Base-by-base conservation (phyloP, 2,329 filamentous ascomycete genomes). In the Aureobasidium sp. region DNA sequence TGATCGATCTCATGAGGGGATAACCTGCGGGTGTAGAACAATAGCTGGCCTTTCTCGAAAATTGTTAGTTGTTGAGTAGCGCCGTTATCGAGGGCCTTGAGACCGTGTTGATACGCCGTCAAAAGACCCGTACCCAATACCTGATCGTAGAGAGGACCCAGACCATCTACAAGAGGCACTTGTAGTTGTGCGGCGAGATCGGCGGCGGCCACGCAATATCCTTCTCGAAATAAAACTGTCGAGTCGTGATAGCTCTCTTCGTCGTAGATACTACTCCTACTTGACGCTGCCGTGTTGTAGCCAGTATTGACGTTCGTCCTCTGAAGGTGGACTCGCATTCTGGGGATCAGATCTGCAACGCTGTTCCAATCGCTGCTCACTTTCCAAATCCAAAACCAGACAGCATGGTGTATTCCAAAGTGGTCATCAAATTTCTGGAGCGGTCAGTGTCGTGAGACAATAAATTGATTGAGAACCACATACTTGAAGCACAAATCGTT, bases 361-460 rank as follows among this genome's bases (percentile, higher is more conserved):
- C 84, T 82, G 8, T 75, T 71, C 91, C 91, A 96, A 72, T 91
- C 88, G 62, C 86, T 82, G 7, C 89, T 90, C 3, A 90, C 89
- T 61, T 89, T 84, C 70, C 89, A 95, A 68, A 94, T 87, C 91
- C 91, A 96, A 54, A 91, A 85, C 73, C 94, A 96, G 1, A 92
- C 84, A 0, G 89, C 84, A 70, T 96, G 90, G 0, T 84, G 83
- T 29, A 85, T 85, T 61, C 85, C 85, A 68, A 96, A 92, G 14
- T 86, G 83, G 63, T 95, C 90, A 63, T 86, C 84, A 59, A 87
- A 83, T 32, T 84, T 85, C 71, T 75, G 65, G 66, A 74, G 53
- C 34, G 34, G 47, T 51, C 55, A 36, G 53, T 49, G 30, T n/a
- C 42, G 27, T 30, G 32, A 1, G 4, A 44, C 3, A 48, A 14